These are phyloP conservation scores for Podospora comata DNA, from an alignment of 495 filamentous ascomycete species.

Conservation along the genomic window DNA sequence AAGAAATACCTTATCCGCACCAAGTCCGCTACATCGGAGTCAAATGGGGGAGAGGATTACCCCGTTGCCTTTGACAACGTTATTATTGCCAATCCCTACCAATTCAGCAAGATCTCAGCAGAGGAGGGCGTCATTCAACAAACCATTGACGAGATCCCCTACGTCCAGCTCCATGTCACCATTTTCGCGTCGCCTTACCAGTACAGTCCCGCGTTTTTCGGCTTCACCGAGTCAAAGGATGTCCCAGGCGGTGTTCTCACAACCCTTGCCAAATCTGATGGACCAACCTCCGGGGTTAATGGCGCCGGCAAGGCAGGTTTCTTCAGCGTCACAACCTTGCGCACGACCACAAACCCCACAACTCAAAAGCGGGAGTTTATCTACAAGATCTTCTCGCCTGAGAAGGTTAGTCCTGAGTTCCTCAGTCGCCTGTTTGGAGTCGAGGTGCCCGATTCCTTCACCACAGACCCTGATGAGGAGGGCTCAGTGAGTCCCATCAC, in stretches of 20 bases:
- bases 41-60: constrained; percentile 18
- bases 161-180: constrained; percentile 81
- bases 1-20: constrained; percentile 51
- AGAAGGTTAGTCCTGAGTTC: constrained; percentile 60
- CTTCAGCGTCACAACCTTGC: constrained; percentile 81
- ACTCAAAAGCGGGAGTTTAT: constrained; percentile 64
- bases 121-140: constrained; percentile 42
- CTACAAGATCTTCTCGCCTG: constrained; percentile 94
- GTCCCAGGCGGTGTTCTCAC: constrained; percentile 78
- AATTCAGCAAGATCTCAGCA: constrained; percentile 61
- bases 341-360: constrained; percentile 56
- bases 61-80: constrained; percentile 67
- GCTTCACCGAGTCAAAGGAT: constrained; percentile 46
- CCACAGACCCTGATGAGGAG: constrained; percentile 8
- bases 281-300: constrained; percentile 41
- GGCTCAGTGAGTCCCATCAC: constrained; percentile 52
- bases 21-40: constrained; percentile 27
- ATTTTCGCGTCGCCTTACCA: constrained; percentile 74
- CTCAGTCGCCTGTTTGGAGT: constrained; percentile 51
- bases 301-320: constrained; percentile 72
- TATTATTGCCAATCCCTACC: constrained; percentile 72
- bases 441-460: constrained; percentile 40
- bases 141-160: constrained; percentile 70
- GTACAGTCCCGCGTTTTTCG: constrained; percentile 67
- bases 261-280: constrained; percentile 62